Conservation (phyloP, 108 stramenopile genomes). For the Skeletonema marinoi region DNA sequence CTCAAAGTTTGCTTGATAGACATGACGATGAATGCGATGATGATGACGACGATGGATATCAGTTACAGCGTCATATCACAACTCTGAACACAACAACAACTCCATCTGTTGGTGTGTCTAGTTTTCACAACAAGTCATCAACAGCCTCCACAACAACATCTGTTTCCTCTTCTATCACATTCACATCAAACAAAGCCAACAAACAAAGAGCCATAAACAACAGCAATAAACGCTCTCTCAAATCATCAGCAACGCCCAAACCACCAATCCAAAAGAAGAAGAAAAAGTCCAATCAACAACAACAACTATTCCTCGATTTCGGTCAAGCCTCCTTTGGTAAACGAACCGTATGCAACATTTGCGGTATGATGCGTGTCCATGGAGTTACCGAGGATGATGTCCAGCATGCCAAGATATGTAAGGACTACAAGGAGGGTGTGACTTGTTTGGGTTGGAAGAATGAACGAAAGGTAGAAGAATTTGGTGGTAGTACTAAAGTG, state of each 20-base stretch:
- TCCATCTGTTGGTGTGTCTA: background rate
- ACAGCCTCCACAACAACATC: background rate
- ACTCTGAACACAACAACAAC: background rate
- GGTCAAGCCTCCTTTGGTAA: constrained; percentile 76
- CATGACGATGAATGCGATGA: background rate
- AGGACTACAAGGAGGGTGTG: constrained; percentile 60
- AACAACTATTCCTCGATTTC: constrained; percentile 81
- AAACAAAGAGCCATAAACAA: constrained; percentile 1
- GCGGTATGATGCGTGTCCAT: constrained; percentile 77
- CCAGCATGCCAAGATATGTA: constrained; percentile 61
- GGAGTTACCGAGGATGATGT: constrained; percentile 66
- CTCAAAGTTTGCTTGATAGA: background rate
- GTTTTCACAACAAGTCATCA: background rate
- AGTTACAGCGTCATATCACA: background rate
- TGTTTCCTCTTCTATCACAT: background rate
- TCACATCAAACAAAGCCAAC: constrained; percentile 1
- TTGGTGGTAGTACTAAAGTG: constrained; percentile 2
- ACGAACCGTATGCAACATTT: constrained; percentile 62
- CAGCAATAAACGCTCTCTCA: background rate
- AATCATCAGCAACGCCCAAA: background rate
- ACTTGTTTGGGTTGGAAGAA: constrained; percentile 49
- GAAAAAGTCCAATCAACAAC: background rate
- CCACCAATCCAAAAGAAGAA: background rate
- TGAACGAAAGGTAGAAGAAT: constrained; percentile 16
- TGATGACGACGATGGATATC: background rate